phyloP scores from a whole-genome alignment of 257 asterid species.

The Solanum gandarillasii region DNA sequence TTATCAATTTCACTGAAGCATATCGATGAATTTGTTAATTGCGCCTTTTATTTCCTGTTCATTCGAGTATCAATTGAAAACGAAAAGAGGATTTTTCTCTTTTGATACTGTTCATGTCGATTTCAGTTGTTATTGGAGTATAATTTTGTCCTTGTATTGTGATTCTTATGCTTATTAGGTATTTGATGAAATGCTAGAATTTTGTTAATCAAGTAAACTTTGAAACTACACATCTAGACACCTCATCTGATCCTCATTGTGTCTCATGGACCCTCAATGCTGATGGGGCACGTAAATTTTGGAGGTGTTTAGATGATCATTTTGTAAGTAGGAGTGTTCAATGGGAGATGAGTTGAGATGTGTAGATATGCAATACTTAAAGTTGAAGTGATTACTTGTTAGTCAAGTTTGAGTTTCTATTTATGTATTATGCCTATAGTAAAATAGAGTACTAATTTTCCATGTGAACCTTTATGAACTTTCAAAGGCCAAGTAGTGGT shows the following conservation, averaged over 20 bases:
- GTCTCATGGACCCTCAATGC: not conserved
- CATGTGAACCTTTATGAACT: not conserved
- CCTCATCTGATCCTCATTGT: not conserved
- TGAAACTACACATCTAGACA: not conserved
- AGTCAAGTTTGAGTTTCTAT: not conserved
- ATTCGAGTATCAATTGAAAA: not conserved
- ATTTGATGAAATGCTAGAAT: not conserved
- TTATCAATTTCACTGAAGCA: not conserved
- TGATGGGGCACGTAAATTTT: not conserved
- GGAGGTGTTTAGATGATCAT: not conserved
- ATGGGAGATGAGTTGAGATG: not conserved
- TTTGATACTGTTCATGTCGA: not conserved
- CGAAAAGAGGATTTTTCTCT: not conserved
- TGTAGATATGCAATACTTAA: not conserved
- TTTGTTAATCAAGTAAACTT: not conserved
- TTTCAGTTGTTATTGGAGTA: not conserved
- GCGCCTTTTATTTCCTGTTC: not conserved
- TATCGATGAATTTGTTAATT: not conserved
- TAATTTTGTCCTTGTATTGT: not conserved
- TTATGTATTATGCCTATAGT: not conserved
- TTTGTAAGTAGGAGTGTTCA: not conserved
- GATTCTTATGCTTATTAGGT: not conserved
- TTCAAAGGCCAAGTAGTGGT: not conserved
- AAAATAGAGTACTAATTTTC: not conserved
- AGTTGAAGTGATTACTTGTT: not conserved